phyloP scores from a whole-genome alignment of 805 yeast genomes.

The Kurtzmaniella cleridarum region DNA sequence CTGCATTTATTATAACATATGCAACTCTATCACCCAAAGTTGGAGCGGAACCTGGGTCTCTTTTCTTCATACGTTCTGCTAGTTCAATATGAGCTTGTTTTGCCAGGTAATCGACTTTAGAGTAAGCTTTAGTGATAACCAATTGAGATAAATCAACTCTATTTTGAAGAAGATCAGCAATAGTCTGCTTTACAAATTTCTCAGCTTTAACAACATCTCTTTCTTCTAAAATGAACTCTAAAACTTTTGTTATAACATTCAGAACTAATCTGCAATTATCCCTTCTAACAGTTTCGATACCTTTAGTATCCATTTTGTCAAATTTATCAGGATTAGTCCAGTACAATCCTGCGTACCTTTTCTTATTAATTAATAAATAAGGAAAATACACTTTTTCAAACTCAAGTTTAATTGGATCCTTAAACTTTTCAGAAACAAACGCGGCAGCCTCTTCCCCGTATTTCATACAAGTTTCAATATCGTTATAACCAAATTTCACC shows the following conservation, averaged over 20 bases:
- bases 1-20: constrained; percentile 78
- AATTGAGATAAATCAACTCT: constrained; percentile 87
- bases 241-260: constrained; percentile 86
- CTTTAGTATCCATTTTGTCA: constrained; percentile 97
- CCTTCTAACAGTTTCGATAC: constrained; percentile 96
- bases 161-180: constrained; percentile 86
- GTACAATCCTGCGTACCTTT: constrained; percentile 93
- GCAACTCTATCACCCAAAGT: constrained; percentile 97
- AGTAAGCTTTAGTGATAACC: constrained; percentile 88
- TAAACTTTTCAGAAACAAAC: constrained; percentile 71
- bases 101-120: constrained; percentile 86
- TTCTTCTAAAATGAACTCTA: constrained; percentile 79
- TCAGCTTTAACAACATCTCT: constrained; percentile 84
- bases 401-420: constrained; percentile 86
- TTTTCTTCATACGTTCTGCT: constrained; percentile 91
- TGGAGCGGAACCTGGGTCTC: constrained; percentile 98
- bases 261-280: constrained; percentile 95
- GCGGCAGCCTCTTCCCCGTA: constrained; percentile 94
- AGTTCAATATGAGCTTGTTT: constrained; percentile 97
- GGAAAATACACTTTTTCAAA: constrained; percentile 97
- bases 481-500: constrained; percentile 90
- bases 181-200: constrained; percentile 76
- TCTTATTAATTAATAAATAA: constrained; percentile 86
- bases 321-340: constrained; percentile 92
- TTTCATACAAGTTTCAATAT: constrained; percentile 79